Conservation (phyloP, 192 early-diverging fungal genomes). For the Coemansia sp. region DNA sequence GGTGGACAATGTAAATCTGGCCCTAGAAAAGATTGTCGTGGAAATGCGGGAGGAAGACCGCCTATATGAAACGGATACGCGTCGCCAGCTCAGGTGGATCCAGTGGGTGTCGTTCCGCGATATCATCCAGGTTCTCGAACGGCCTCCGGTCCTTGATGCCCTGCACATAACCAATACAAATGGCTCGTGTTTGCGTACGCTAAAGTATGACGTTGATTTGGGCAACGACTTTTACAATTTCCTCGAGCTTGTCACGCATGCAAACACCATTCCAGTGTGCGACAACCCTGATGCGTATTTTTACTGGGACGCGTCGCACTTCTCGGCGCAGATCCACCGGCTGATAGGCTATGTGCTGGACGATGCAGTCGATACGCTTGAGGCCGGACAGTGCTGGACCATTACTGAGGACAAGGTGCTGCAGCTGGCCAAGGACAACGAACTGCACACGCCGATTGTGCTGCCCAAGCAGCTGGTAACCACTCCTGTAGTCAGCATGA, state of each 20-base stretch:
- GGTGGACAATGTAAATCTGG: conserved; percentile 32
- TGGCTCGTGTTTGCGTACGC: conserved; percentile 31
- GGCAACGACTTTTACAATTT: conserved; percentile 53
- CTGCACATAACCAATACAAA: conserved; percentile 39
- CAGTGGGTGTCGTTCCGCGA: conserved; percentile 45
- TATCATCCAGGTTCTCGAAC: conserved; percentile 33
- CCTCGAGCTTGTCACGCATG: conserved; percentile 47
- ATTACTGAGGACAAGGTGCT: conserved; percentile 23
- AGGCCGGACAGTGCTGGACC: conserved; percentile 35
- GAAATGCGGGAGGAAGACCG: conserved; percentile 41
- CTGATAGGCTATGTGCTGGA: conserved; percentile 43
- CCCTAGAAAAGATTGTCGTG: conserved; percentile 33
- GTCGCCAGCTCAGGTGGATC: conserved; percentile 37
- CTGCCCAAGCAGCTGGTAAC: conserved; percentile 41
- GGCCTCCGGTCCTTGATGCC: conserved; percentile 30
- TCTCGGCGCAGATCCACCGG: conserved; percentile 42
- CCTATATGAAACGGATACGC: conserved; percentile 28
- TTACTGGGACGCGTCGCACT: conserved; percentile 51
- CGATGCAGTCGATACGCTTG: conserved; percentile 29
- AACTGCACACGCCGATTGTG: conserved; percentile 37
- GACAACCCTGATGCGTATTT: conserved; percentile 48
- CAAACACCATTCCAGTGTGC: conserved; percentile 47
- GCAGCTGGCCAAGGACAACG: conserved; percentile 33
- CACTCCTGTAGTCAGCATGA: conserved; percentile 32
- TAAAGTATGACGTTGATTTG: conserved; percentile 45